These are phyloP conservation scores for Saccharum hybrid DNA, from an alignment of 202 grass and related monocot species.

Conservation along the genomic window DNA sequence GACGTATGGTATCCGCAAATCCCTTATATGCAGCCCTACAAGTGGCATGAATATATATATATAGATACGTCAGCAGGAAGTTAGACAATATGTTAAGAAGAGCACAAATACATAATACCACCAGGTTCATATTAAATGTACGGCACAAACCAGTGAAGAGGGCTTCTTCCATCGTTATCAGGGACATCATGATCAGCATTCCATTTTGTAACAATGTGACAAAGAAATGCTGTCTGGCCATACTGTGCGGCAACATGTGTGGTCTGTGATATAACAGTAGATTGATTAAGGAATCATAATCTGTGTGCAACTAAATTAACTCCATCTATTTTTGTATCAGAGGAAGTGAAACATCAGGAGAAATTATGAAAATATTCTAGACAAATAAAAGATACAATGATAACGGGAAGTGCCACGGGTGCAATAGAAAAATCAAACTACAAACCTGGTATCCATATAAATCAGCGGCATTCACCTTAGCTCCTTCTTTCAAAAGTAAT, in stretches of 20 bases:
- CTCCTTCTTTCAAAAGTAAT: constrained; percentile 88
- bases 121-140: constrained; percentile 19
- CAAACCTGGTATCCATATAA: constrained; percentile 93
- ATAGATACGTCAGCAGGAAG: constrained; percentile 25
- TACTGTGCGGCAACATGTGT: constrained; percentile 97
- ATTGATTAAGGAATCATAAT: constrained; percentile 36
- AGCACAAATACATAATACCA: constrained; percentile 15
- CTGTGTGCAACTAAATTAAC: constrained; percentile 9
- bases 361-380: constrained; percentile 20
- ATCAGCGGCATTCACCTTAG: constrained; percentile 80
- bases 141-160: constrained; percentile 81
- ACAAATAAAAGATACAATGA: background rate
- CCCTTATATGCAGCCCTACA: constrained; percentile 97
- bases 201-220: constrained; percentile 84
- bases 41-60: constrained; percentile 30
- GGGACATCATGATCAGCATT: constrained; percentile 97
- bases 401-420: background rate
- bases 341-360: constrained; percentile 10
- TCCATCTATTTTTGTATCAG: background rate
- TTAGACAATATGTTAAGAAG: constrained; percentile 39
- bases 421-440: constrained; percentile 17
- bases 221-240: constrained; percentile 92
- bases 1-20: constrained; percentile 86
- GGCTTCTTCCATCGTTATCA: constrained; percentile 97
- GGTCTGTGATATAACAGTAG: constrained; percentile 58